Conservation (phyloP, 1,139 yeast species). For the Candida sp. region DNA sequence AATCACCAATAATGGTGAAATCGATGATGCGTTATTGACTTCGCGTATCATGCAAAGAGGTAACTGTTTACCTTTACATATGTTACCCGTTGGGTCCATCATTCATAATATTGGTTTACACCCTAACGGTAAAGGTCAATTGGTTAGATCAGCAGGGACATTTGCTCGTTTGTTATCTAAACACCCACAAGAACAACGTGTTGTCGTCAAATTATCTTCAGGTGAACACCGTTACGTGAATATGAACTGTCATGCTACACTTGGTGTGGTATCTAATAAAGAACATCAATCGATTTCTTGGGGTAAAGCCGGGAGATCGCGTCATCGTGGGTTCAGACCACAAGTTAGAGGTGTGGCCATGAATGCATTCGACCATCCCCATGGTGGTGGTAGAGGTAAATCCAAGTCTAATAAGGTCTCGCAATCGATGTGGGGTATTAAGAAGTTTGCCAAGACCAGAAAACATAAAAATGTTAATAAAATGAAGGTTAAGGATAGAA, state of each 20-base stretch:
- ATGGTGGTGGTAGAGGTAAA: constrained; percentile 99
- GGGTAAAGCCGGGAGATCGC: constrained; percentile 97
- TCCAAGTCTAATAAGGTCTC: constrained; percentile 94
- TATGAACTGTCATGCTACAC: constrained; percentile 86
- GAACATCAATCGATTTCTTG: constrained; percentile 87
- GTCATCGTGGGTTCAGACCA: constrained; percentile 94
- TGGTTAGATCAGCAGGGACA: constrained; percentile 93
- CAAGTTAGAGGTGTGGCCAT: constrained; percentile 97
- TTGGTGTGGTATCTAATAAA: constrained; percentile 92
- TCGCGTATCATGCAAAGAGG: constrained; percentile 91
- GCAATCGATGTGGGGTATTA: constrained; percentile 96
- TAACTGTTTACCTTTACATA: constrained; percentile 85
- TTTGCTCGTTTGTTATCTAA: constrained; percentile 88
- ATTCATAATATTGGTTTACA: constrained; percentile 82
- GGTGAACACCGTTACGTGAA: constrained; percentile 94
- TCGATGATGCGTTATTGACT: constrained; percentile 89
- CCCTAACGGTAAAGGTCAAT: constrained; percentile 81
- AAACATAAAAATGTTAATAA: constrained; percentile 82
- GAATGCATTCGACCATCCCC: constrained; percentile 98
- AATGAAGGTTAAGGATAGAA: constrained; percentile 84
- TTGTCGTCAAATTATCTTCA: constrained; percentile 77
- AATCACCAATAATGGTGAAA: constrained; percentile 60
- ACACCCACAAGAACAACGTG: constrained; percentile 65
- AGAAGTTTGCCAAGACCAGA: constrained; percentile 94
- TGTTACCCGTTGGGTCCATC: constrained; percentile 93